Conservation (phyloP, 345 rosid species). For the Dipteronia dyeriana region DNA sequence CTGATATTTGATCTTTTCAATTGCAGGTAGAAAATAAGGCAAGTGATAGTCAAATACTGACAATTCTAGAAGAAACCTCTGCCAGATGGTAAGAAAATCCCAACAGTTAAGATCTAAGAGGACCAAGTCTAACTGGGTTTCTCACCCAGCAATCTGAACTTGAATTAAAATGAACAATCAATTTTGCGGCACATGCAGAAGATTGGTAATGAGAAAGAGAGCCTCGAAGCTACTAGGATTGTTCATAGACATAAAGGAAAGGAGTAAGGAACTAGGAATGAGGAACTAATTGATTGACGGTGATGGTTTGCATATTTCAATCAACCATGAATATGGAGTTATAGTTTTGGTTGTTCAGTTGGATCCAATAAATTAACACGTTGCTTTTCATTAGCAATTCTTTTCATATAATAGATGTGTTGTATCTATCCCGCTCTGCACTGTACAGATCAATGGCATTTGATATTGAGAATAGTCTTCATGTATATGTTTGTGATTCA, state of each 20-base stretch:
- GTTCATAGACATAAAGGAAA: not conserved
- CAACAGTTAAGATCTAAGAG: not conserved
- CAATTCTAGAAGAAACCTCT: constrained; percentile 11
- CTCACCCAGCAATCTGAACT: not conserved
- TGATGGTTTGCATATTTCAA: not conserved
- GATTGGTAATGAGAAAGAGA: not conserved
- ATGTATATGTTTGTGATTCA: no score
- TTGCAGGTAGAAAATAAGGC: constrained; percentile 53
- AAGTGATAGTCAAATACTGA: constrained; percentile 32
- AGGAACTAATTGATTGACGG: not conserved
- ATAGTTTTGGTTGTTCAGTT: not conserved
- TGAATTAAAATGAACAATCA: not conserved
- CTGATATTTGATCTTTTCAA: constrained; percentile 22
- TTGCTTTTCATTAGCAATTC: not conserved
- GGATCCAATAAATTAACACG: not conserved
- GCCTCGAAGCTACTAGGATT: not conserved
- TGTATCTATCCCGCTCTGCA: not conserved
- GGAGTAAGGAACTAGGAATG: not conserved
- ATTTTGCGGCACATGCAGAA: not conserved
- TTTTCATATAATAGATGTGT: not conserved
- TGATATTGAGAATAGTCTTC: not conserved
- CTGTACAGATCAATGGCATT: constrained; percentile 11
- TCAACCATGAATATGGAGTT: not conserved
- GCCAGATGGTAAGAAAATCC: not conserved
- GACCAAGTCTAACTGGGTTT: not conserved